Conservation (phyloP, 768 basidiomycete genomes). For the Pleurotus djamor region DNA sequence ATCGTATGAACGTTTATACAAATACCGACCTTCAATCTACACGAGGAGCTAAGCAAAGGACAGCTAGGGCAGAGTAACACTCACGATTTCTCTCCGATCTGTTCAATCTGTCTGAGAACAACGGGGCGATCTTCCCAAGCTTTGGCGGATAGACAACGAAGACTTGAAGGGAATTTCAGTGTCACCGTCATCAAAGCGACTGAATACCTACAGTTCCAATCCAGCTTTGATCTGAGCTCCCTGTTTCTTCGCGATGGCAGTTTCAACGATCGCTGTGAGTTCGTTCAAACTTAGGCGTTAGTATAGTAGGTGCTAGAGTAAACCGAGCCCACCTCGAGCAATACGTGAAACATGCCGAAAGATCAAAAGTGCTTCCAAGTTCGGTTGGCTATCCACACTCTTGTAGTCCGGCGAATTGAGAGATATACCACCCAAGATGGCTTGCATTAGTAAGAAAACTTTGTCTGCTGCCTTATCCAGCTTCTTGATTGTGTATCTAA, state of each 20-base stretch:
- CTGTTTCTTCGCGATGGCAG: slow-evolving; percentile 61
- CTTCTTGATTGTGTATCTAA: slow-evolving; percentile 74
- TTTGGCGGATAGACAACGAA: slow-evolving; percentile 77
- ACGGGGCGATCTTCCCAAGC: slow-evolving; percentile 91
- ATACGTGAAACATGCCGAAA: slow-evolving; percentile 80
- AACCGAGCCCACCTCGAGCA: slow-evolving; percentile 53
- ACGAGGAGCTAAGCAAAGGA: background rate
- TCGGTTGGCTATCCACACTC: slow-evolving; percentile 65
- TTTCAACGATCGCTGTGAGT: slow-evolving; percentile 73
- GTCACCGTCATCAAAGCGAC: background rate
- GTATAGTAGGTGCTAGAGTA: too few species aligned
- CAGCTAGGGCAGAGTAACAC: slow-evolving; percentile 17
- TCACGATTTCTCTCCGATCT: slow-evolving; percentile 92
- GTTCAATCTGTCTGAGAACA: slow-evolving; percentile 83
- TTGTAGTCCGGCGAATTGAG: slow-evolving; percentile 70
- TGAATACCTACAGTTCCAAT: slow-evolving; percentile 64
- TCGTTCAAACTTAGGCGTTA: too few species aligned
- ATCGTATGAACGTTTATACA: slow-evolving; percentile 10
- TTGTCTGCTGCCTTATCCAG: slow-evolving; percentile 75
- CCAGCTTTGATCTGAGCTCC: slow-evolving; percentile 72
- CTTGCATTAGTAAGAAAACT: slow-evolving; percentile 81
- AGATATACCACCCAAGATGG: slow-evolving; percentile 69
- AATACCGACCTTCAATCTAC: slow-evolving; percentile 29
- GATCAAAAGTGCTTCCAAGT: slow-evolving; percentile 65
- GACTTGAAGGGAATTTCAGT: slow-evolving; percentile 31